Percentiles rank a stretch among this genome's conserved stretches.
These are phyloP conservation scores for Fusarium continuum DNA, from an alignment of 2,329 filamentous ascomycete species.

Conservation along the genomic window DNA sequence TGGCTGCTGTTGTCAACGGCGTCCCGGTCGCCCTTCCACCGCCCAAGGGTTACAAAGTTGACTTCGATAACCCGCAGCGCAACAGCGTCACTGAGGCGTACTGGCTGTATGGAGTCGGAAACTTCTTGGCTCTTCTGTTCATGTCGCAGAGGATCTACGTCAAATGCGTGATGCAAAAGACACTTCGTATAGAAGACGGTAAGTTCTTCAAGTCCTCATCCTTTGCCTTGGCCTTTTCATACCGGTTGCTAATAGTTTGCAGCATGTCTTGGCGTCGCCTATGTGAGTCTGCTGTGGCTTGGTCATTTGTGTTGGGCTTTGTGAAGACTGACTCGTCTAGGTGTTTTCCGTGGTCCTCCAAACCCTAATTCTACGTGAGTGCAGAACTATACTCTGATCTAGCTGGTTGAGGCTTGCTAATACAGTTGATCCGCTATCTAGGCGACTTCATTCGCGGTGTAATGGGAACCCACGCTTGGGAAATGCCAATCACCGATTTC, in stretches of 20 bases:
- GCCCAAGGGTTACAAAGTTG: constrained; percentile 43
- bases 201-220: background rate
- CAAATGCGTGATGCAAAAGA: constrained; percentile 12
- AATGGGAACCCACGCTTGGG: constrained; percentile 28
- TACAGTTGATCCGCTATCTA: too few species aligned
- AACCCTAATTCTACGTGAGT: constrained; percentile 18
- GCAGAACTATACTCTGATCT: background rate
- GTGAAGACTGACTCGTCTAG: background rate
- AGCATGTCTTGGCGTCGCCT: constrained; percentile 16
- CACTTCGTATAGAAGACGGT: constrained; percentile 8
- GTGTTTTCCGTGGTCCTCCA: constrained; percentile 19
- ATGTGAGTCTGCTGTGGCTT: background rate
- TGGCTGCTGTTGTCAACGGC: constrained; percentile 38
- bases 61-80: constrained; percentile 44
- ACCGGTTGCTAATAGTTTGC: background rate
- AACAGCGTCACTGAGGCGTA: constrained; percentile 27
- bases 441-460: constrained; percentile 17
- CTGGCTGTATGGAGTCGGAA: constrained; percentile 35
- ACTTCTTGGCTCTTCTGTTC: constrained; percentile 18
- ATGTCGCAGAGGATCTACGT: constrained; percentile 42
- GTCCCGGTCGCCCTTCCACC: constrained; percentile 37
- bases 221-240: background rate
- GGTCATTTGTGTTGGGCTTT: background rate
- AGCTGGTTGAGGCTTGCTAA: too few species aligned
- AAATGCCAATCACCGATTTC: constrained; percentile 23